Evolutionary conservation across 805 yeast species (phyloP).

Genomic region (Schwanniomyces occidentalis): DNA sequence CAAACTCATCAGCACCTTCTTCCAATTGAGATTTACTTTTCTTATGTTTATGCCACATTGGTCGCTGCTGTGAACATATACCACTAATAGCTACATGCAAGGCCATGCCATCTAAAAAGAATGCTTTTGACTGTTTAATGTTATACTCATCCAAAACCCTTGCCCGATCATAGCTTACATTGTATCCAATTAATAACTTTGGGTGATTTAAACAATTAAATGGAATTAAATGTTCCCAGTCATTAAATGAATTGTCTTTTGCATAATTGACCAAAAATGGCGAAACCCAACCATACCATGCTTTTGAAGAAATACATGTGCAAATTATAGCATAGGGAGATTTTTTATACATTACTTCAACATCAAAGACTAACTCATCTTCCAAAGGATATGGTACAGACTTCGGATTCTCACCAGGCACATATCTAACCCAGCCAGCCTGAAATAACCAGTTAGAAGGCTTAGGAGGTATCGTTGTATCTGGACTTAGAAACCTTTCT

Average conservation of each 20-base stretch:
- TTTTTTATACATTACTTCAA: conserved; percentile 78
- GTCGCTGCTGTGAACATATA: conserved; percentile 88
- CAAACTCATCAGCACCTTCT: conserved; percentile 15
- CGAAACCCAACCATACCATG: conserved; percentile 96
- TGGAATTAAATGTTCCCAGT: conserved; percentile 72
- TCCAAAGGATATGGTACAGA: conserved; percentile 71
- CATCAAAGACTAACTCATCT: conserved; percentile 78
- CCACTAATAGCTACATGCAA: conserved; percentile 89
- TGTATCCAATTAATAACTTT: conserved; percentile 82
- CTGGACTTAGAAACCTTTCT: conserved; percentile 35
- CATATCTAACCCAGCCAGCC: conserved; percentile 85
- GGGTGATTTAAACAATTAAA: conserved; percentile 49
- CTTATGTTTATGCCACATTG: conserved; percentile 65
- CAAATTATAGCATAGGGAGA: conserved; percentile 80
- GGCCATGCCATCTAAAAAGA: conserved; percentile 89
- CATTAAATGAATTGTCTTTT: conserved; percentile 23
- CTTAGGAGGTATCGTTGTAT: conserved; percentile 28
- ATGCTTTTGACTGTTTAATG: conserved; percentile 64
- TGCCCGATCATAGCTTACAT: conserved; percentile 88
- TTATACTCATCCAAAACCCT: conserved; percentile 82
- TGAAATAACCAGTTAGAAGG: conserved; percentile 57
- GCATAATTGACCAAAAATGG: conserved; percentile 70
- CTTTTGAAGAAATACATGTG: conserved; percentile 68
- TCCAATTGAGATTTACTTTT: conserved; percentile 30
- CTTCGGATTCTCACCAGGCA: conserved; percentile 50